Percentiles rank a stretch among this genome's conserved stretches.
phyloP scores from a whole-genome alignment of 108 stramenopile species.

The Nitzschia putrida region DNA sequence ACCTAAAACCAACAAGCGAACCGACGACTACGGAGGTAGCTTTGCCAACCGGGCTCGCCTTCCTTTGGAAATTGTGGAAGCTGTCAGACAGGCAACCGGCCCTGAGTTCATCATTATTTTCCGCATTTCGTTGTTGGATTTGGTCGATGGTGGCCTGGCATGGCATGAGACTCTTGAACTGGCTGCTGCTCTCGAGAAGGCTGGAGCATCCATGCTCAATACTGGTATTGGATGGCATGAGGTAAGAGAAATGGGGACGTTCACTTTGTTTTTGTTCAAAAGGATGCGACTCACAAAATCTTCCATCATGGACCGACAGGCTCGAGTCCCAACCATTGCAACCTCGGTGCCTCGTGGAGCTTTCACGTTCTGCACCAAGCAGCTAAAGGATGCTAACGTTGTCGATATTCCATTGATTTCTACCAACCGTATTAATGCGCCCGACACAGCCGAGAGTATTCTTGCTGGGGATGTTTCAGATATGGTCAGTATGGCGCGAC shows the following conservation, averaged over 20 bases:
- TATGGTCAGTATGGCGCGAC: constrained; percentile 95
- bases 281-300: not conserved
- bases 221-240: constrained; percentile 99
- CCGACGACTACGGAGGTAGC: constrained; percentile 91
- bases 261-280: no score
- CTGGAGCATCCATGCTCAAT: constrained; percentile 95
- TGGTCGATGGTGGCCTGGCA: constrained; percentile 89
- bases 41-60: constrained; percentile 92
- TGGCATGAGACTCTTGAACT: constrained; percentile 92
- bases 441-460: constrained; percentile 80
- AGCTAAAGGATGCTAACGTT: constrained; percentile 70
- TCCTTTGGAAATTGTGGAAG: constrained; percentile 86
- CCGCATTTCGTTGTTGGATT: constrained; percentile 93
- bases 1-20: constrained; percentile 83
- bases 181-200: constrained; percentile 82
- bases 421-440: constrained; percentile 98
- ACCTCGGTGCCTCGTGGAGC: constrained; percentile 95
- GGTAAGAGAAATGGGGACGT: not conserved
- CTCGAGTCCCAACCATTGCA: constrained; percentile 96
- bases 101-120: constrained; percentile 96
- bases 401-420: constrained; percentile 89
- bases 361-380: constrained; percentile 89
- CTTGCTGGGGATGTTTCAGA: constrained; percentile 79
- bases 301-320: constrained; percentile 15
- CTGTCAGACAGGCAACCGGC: constrained; percentile 82